Base-by-base conservation (phyloP, 2,329 filamentous ascomycete species). In the Furcasterigmium furcatum region DNA sequence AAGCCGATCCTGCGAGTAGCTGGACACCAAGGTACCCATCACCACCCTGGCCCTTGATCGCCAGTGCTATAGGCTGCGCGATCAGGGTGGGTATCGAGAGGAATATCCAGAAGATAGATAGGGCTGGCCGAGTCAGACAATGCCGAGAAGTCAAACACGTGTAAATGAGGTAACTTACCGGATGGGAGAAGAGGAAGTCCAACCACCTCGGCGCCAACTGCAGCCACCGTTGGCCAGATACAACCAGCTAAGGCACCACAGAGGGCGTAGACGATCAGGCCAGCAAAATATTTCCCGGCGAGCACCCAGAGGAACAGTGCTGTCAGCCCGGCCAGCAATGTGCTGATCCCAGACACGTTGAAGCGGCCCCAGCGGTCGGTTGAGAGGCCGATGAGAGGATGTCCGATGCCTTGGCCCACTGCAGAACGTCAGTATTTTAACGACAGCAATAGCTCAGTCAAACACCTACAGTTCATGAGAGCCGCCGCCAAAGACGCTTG, bases 401-500 rank as follows among this genome's bases (percentile, higher is more conserved):
- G 73, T 2, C 88, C 88, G 9, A 91, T 50, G 2, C 76, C 85
- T 58, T 84, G 80, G 0, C 74, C 73, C 16, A 81, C 69, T 72
- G 35, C 21, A 52, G 40, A 9, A 41, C 12, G 14, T n/a, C 12
- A 13, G 16, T 8, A n/a, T n/a, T n/a, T n/a, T n/a, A n/a, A n/a
- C n/a, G n/a, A n/a, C n/a, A n/a, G n/a, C n/a, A n/a, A n/a, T n/a
- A n/a, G n/a, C n/a, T 7, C 52, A 72, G 70, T 13, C 9, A 16
- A 18, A 9, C 10, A 60, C 46, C 76, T 70, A 58, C 86, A 58
- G 60, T 89, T 91, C 55, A 91, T 76, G 27, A 91, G 64, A 4
- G 88, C 88, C n/a, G 81, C 84, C 38, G 89, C 74, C 14, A 90
- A 71, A 1, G 83, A 82, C 5, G 85, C 87, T 57, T 91, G 82